Evolutionary conservation across 2,329 filamentous ascomycete species (phyloP), one percentile per base, ranked within the genome.

Genomic region (Penicillium sclerotigenum): DNA sequence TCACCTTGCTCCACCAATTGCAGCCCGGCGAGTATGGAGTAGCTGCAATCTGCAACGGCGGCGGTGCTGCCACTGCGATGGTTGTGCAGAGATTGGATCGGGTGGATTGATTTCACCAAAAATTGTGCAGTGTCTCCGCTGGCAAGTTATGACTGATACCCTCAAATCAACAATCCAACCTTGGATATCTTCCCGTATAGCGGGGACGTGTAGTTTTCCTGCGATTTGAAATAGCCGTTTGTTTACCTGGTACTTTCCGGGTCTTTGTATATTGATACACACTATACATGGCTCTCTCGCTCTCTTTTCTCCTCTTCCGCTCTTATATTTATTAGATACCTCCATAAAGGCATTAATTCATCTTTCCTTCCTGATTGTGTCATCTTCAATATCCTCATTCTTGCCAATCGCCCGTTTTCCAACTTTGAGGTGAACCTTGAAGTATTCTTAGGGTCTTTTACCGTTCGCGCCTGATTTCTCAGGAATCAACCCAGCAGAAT

Each of bases 1-100:
- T 91, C 1, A 96, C 92, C 0, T 77, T 97, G 59, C 80, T 97
- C 59, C 93, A 97, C 75, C 93, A 97, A 77, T 80, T 97, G 59
- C 87, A 95, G 79, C 86, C 88, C 38, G 92, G 92, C 34, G 90
- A 99, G 77, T 97, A 97, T 71, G 94, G 94, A 52, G 90, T 93
- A 62, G 94, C 92, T 16, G 92, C 92, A 3, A 97, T 99, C 59
- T 97, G 94, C 79, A 99, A 99, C 68, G 94, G 94, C 43, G 94
- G 94, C 40, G 94, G 94, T 57, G 93, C 91, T 14, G 90, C 93
- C 1, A 93, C 90, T 10, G 94, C 92, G 0, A 82, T 97, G 70
- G 90, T 97, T 47, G 90, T 99, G 52, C 92, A 97, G 76, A 86
- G 86, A 66, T 81, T 93, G 64, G 87, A 88, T 61, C 70, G 68